Evolutionary conservation across 2,329 filamentous ascomycete genomes (phyloP), one percentile per base, ranked within the genome.

Genomic region (Alternaria ethzedia): DNA sequence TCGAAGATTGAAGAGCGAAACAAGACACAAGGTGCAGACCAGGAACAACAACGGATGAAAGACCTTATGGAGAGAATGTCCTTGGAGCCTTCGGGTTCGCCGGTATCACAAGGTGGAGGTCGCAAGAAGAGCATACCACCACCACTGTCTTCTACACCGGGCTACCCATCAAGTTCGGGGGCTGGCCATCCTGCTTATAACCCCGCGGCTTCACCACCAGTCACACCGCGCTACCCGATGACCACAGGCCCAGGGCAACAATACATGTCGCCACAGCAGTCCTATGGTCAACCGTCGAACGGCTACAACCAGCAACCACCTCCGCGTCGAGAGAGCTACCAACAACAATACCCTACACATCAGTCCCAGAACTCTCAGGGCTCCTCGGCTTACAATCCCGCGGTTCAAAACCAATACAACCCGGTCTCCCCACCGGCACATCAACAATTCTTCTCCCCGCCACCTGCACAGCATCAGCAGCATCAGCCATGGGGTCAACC

Each of bases 41-140:
- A 91, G 56, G 95, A 98, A 78, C 90, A 93, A 60, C 93, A 97
- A 74, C 88, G 95, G 59, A 83, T 99, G 59, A 89, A 92, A 61
- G 91, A 92, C 45, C 84, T 99, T 44, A 98, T 99, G 96, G 94
- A 97, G 75, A 89, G 94, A 57, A 95, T 98, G 89, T 94, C 94
- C 2, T 91, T 97, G 82, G 93, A 95, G 43, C 77, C 78, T 10
- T 79, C 78, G 1, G 68, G 68, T 8, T 78, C 77, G 1, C 78
- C 78, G 8, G 71, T 76, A 10, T 79, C 78, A 13, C 65, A 69
- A 41, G 72, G 72, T 10, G 66, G 67, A 44, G 71, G 72, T 32
- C 70, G 73, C 11, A 76, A 75, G 61, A 78, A 76, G 63, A 75
- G 72, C 52, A 78, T 82, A n/a, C 83, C 82, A 15, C 74, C 81